Conservation (phyloP, 495 filamentous ascomycete genomes). For the Hypoxylon trugodes region DNA sequence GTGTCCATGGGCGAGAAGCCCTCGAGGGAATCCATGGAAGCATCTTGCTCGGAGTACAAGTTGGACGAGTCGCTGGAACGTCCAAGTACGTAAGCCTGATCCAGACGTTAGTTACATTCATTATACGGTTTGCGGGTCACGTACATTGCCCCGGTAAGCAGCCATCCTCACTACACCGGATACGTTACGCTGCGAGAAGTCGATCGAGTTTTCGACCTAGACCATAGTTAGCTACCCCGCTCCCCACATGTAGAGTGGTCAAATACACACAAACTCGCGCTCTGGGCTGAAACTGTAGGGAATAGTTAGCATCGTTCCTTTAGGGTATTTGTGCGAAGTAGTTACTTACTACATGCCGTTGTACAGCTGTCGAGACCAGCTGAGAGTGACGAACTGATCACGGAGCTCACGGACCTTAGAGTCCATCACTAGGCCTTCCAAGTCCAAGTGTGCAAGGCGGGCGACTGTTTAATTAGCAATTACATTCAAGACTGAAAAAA, state of each 20-base stretch:
- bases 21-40: constrained; percentile 87
- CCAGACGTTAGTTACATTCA: neutral
- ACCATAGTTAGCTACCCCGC: neutral
- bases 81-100: constrained; percentile 71
- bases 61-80: constrained; percentile 80
- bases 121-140: neutral
- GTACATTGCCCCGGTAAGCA: constrained; percentile 69
- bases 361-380: constrained; percentile 79
- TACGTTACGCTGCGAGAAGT: constrained; percentile 72
- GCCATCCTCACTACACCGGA: constrained; percentile 64
- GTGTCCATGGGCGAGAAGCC: constrained; percentile 72
- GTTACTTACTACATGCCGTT: constrained; percentile 86
- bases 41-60: constrained; percentile 82
- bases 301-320: too few relatives aligned
- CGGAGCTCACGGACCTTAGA: constrained; percentile 82
- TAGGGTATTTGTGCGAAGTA: too few relatives aligned
- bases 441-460: constrained; percentile 79
- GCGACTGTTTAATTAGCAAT: too few relatives aligned
- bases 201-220: constrained; percentile 70
- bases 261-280: neutral
- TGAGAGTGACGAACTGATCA: constrained; percentile 81
- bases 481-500: too few relatives aligned
- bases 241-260: neutral
- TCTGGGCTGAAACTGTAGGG: neutral
- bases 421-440: constrained; percentile 88